Percentiles rank a stretch among this genome's conserved stretches.
Evolutionary conservation across 805 yeast species (phyloP).

Genomic region (Lachancea kluyveri): DNA sequence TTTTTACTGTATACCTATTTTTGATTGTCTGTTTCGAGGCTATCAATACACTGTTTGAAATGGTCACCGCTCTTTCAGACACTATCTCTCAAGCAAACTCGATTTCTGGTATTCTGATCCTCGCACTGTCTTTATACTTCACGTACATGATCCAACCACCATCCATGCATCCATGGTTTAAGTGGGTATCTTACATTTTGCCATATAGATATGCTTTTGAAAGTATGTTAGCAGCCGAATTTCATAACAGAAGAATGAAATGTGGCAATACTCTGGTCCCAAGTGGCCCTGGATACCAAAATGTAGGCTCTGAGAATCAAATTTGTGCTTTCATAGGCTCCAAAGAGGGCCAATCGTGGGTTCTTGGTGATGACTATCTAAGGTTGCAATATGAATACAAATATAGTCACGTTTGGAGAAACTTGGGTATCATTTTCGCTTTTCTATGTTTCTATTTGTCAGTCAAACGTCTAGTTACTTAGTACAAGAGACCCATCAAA

Average conservation of each 20-base stretch:
- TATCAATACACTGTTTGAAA: conserved; percentile 39
- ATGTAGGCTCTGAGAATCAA: conserved; percentile 28
- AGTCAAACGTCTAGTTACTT: conserved; percentile 18
- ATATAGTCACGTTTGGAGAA: conserved; percentile 69
- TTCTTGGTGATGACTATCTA: conserved; percentile 58
- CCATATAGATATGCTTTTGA: conserved; percentile 55
- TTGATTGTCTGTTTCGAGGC: conserved; percentile 20
- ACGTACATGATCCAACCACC: conserved; percentile 57
- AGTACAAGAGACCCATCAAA: conserved; percentile 20
- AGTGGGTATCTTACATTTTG: conserved; percentile 50
- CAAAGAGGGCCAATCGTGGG: conserved; percentile 42
- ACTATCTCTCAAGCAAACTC: conserved; percentile 50
- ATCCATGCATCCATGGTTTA: conserved; percentile 59
- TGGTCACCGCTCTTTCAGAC: conserved; percentile 45
- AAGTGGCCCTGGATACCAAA: conserved; percentile 44
- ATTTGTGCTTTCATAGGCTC: conserved; percentile 63
- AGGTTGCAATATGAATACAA: conserved; percentile 42
- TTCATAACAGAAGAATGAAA: conserved; percentile 30
- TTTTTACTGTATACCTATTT: conserved; percentile 46
- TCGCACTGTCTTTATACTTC: conserved; percentile 47
- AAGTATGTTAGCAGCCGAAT: conserved; percentile 57
- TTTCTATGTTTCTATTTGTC: conserved; percentile 26
- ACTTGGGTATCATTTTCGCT: conserved; percentile 60
- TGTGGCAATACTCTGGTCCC: conserved; percentile 42
- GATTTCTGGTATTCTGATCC: conserved; percentile 45